Percentiles rank a stretch among this genome's conserved stretches.
phyloP scores from a whole-genome alignment of 805 yeast species.

The Yarrowia deformans region DNA sequence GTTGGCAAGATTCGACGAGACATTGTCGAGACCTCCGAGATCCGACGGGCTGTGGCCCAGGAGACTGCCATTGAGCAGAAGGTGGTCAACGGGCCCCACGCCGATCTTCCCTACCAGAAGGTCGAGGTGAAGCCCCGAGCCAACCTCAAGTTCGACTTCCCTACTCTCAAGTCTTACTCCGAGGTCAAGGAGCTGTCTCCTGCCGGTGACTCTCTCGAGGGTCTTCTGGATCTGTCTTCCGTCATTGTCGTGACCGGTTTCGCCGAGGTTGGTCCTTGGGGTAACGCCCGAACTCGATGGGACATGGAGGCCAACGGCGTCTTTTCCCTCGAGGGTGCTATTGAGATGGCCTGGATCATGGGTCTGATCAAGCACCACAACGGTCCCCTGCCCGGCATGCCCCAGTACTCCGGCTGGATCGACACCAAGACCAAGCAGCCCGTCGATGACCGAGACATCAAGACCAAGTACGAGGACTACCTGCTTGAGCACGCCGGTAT shows the following conservation, averaged over 20 bases:
- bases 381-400: slow-evolving; percentile 78
- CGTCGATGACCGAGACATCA: slow-evolving; percentile 93
- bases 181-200: slow-evolving; percentile 69
- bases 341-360: slow-evolving; percentile 99
- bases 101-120: slow-evolving; percentile 83
- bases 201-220: slow-evolving; percentile 66
- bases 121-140: slow-evolving; percentile 90
- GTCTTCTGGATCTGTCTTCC: slow-evolving; percentile 88
- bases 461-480: slow-evolving; percentile 86
- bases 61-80: slow-evolving; percentile 90
- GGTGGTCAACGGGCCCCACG: slow-evolving; percentile 84
- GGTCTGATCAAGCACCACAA: slow-evolving; percentile 95
- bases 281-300: slow-evolving; percentile 99
- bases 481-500: slow-evolving; percentile 95
- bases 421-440: slow-evolving; percentile 93
- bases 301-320: slow-evolving; percentile 97
- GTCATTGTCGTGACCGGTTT: slow-evolving; percentile 97
- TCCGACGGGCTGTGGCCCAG: slow-evolving; percentile 92
- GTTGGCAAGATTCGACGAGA: slow-evolving; percentile 78
- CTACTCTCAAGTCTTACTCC: slow-evolving; percentile 77
- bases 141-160: slow-evolving; percentile 93
- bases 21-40: slow-evolving; percentile 80
- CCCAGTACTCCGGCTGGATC: slow-evolving; percentile 94
- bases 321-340: slow-evolving; percentile 95
- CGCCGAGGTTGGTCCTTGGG: slow-evolving; percentile 99